Conservation (phyloP, 768 basidiomycete species). For the Hortiboletus flavorubellus region DNA sequence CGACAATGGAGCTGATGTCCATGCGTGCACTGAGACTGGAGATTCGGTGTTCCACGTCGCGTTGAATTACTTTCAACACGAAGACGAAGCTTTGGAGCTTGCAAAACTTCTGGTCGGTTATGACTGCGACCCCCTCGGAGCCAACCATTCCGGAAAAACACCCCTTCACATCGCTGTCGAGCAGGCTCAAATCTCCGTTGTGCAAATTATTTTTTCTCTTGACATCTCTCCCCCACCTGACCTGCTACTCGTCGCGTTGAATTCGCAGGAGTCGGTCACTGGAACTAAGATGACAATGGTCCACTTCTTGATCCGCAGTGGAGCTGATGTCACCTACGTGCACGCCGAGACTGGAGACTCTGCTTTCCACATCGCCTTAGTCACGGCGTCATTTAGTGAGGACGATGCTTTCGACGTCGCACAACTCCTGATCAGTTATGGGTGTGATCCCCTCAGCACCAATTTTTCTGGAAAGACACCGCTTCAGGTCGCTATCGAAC, state of each 20-base stretch:
- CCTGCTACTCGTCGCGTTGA: background rate
- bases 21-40: background rate
- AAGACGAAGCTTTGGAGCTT: background rate
- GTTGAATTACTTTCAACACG: background rate
- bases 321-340: background rate
- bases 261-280: background rate
- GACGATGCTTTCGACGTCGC: background rate
- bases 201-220: background rate
- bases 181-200: background rate
- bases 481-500: background rate
- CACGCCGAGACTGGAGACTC: background rate
- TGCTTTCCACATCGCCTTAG: background rate
- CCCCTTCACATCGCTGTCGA: background rate
- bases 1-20: background rate
- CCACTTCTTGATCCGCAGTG: background rate
- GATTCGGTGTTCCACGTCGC: background rate
- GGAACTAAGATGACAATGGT: background rate
- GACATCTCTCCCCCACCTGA: background rate
- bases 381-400: background rate
- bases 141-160: background rate
- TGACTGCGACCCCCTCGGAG: background rate
- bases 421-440: background rate
- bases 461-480: background rate
- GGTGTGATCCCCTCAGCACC: background rate
- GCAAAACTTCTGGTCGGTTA: background rate